Evolutionary conservation across 495 filamentous ascomycete species (phyloP), one percentile per base, ranked within the genome.

Genomic region (Parmelia sp.): DNA sequence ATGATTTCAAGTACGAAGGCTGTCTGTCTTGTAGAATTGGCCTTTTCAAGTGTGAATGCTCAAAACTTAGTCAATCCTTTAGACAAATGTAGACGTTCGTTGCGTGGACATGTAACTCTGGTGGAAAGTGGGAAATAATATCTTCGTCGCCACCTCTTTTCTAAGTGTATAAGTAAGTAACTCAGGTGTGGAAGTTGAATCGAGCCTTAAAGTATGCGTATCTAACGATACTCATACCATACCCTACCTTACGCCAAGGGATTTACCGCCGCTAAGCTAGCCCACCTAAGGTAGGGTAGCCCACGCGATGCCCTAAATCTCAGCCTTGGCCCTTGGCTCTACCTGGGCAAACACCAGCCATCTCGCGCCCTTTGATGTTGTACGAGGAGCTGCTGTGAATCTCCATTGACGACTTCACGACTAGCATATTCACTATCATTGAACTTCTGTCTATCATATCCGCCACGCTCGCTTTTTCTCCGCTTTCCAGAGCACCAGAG

Each of bases 381-480:
- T 36, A 36, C 35, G 35, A 36, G 35, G 4, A 36, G 35, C 4
- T 36, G 35, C 35, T 56, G 23, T 31, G 8, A 29, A 14, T 27
- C 6, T 29, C 4, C 36, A 56, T 56, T 62, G 47, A 62, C 27
- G 49, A 62, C 49, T 23, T 62, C 56, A 62, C 49, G 61, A 62
- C 39, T 15, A 56, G 37, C 49, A 44, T n/a, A n/a, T n/a, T n/a
- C n/a, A 36, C 5, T 36, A 36, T 36, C 56, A 49, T 23, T 36
- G 47, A 62, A n/a, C n/a, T n/a, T n/a, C n/a, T n/a, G n/a, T n/a
- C n/a, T n/a, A n/a, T n/a, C n/a, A n/a, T n/a, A n/a, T n/a, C n/a
- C 17, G 29, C 39, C 44, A 42, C 23, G 12, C 25, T n/a, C 29
- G 53, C 27, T 57, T 57, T 21, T 25, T 25, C 42, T 57, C 17